phyloP scores from a whole-genome alignment of 2,329 filamentous ascomycete genomes.

The Colletotrichum spaethianum region DNA sequence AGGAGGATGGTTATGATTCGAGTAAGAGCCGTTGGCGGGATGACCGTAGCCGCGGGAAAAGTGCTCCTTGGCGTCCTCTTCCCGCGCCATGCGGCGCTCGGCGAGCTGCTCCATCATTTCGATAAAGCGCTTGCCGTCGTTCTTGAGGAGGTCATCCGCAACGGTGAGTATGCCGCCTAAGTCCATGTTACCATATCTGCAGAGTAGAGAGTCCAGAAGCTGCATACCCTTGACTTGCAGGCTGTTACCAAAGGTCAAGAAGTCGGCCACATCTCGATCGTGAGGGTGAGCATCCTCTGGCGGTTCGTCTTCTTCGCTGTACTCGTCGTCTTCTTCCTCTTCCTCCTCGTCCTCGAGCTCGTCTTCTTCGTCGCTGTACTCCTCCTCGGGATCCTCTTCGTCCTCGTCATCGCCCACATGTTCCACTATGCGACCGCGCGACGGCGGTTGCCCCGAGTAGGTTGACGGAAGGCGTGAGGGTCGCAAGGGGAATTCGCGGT shows the following conservation, averaged over 20 bases:
- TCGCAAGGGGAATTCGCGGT: conserved; percentile 74
- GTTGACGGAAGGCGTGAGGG: conserved; percentile 71
- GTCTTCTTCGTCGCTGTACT: conserved; percentile 68
- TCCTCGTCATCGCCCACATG: conserved; percentile 70
- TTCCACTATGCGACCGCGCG: conserved; percentile 81
- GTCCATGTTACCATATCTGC: conserved; percentile 63
- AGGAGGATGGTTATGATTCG: conserved; percentile 80
- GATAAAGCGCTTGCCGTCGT: conserved; percentile 99
- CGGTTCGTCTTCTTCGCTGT: conserved; percentile 76
- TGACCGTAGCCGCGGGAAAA: conserved; percentile 72
- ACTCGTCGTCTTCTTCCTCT: conserved; percentile 64
- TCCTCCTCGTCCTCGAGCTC: conserved; percentile 67
- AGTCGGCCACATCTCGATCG: conserved; percentile 82
- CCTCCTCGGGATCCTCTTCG: conserved; percentile 68
- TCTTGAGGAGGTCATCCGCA: conserved; percentile 97
- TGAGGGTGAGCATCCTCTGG: conserved; percentile 77
- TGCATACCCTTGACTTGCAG: conserved; percentile 88
- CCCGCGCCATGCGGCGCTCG: conserved; percentile 95
- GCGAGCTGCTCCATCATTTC: conserved; percentile 99
- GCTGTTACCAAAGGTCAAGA: conserved; percentile 98
- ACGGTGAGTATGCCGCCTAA: conserved; percentile 98
- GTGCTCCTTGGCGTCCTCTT: conserved; percentile 85
- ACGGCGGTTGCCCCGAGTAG: conserved; percentile 77
- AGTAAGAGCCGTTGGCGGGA: conserved; percentile 71
- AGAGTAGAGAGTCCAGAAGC: conserved; percentile 60